Base-by-base conservation (phyloP, 1,284 basidiomycete genomes). In the Tylopilus sp. region DNA sequence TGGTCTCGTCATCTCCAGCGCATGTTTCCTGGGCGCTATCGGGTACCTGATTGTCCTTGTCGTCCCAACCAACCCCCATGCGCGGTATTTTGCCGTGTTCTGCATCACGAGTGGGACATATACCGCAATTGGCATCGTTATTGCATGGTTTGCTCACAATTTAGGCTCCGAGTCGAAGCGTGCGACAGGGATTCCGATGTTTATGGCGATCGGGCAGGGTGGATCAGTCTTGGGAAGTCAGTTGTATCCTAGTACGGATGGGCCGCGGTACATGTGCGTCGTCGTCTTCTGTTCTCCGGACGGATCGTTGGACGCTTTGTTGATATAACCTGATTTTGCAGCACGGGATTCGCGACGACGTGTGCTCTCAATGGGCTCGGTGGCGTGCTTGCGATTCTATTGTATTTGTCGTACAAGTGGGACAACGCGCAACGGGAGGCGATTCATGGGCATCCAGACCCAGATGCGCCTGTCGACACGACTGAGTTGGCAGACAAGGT, bases 81-180 rank as follows among this genome's bases (percentile, higher is more conserved):
- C 83, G 16, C 83, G 87, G n/a, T 93, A 92, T 72, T 93, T 93
- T 71, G 89, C 91, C 15, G 87, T 86, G 18, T 93, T 93, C 74
- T 91, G 90, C 69, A 89, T 93, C 67, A 89, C 88, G 0, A 86
- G 86, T 61, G 91, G 91, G 53, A 92, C 90, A 1, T 93, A 92
- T 68, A 90, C 91, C 0, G 84, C 85, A 6, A 91, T 92, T 69
- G 91, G 89, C 0, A 78, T 92, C 18, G 84, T 87, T 39, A 89
- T 93, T 61, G 89, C 90, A 7, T 93, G 91, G 91, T 92, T 89
- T 89, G 86, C 90, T 1, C 91, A 93, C 70, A 93, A 93, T 69
- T 83, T 93, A 3, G 91, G 91, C 3, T 93, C 91, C 0, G 92
- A 94, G 74, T 90, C 90, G 2, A 93, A 93, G 79, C 88, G 88